Conservation (phyloP, 2,329 filamentous ascomycete genomes). For the Neopestalotiopsis clavispora region DNA sequence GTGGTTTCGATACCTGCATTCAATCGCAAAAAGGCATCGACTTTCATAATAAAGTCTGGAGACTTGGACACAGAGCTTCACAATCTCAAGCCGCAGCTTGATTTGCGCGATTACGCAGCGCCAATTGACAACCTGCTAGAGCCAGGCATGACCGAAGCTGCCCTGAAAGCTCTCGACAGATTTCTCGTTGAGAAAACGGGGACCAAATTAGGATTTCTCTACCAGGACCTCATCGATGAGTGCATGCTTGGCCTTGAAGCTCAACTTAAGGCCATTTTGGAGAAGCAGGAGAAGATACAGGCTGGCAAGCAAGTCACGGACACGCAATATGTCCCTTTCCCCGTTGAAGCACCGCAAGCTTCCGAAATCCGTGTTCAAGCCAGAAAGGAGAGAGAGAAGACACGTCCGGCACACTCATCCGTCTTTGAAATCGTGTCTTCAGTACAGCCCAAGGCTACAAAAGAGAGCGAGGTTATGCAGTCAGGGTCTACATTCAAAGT, state of each 20-base stretch:
- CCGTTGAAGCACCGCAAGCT: slow-evolving; percentile 23
- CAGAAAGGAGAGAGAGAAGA: slow-evolving; percentile 49
- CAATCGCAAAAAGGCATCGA: slow-evolving; percentile 44
- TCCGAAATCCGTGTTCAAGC: slow-evolving; percentile 35
- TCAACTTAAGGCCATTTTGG: slow-evolving; percentile 27
- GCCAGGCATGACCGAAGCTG: slow-evolving; percentile 40
- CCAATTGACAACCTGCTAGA: slow-evolving; percentile 49
- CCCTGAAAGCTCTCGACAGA: slow-evolving; percentile 41
- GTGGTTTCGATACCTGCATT: slow-evolving; percentile 40
- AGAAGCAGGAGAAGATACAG: slow-evolving; percentile 15
- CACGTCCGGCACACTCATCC: slow-evolving; percentile 42
- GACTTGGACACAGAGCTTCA: slow-evolving; percentile 44
- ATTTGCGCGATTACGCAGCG: slow-evolving; percentile 43
- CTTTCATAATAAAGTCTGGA: slow-evolving; percentile 38
- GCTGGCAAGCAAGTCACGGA: background rate
- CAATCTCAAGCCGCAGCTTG: slow-evolving; percentile 41
- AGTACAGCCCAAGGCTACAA: background rate
- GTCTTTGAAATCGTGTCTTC: slow-evolving; percentile 35
- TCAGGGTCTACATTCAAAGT: slow-evolving; percentile 37
- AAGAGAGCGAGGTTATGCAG: background rate
- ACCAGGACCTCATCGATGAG: slow-evolving; percentile 47
- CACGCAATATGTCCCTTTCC: slow-evolving; percentile 26
- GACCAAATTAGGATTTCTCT: slow-evolving; percentile 46
- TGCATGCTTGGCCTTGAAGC: slow-evolving; percentile 39
- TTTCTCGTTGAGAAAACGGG: slow-evolving; percentile 44